Base-by-base conservation (phyloP, 2,329 filamentous ascomycete species). In the Calonectria honghensis region DNA sequence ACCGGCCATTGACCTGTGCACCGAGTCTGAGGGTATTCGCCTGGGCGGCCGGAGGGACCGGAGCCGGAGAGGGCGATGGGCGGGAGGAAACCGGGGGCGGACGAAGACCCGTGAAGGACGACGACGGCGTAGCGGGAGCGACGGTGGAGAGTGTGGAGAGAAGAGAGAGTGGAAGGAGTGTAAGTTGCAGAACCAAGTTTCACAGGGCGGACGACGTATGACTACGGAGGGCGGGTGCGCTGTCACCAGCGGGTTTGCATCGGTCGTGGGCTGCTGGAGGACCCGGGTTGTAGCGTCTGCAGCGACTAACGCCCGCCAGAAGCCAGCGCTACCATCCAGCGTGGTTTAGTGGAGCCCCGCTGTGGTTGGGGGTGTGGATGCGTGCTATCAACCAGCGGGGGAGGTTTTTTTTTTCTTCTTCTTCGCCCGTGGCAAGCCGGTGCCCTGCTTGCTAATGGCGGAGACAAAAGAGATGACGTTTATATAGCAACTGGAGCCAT, bases 1-100 rank as follows among this genome's bases (percentile, higher is more conserved):
- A 84, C 87, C 86, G 88, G 87, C 88, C 90, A 92, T 92, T 89
- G 88, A 87, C 89, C 82, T 84, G 73, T 75, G 75, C 77, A 73
- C 73, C 54, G 70, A 75, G 75, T 54, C 68, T 66, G 73, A 63
- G 75, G 68, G 69, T 69, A 72, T 76, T 63, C 65, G 73, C 75
- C 73, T 75, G 65, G 64, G 54, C 66, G 31, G 71, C 68, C 67
- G 75, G 70, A 70, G 73, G 39, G 72, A 54, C 69, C 61, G 64
- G 67, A 72, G 71, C 73, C 68, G 68, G 32, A 48, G 65, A 64
- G 61, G 71, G 64, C 37, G 71, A 61, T 68, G 70, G 67, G 63
- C 39, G 45, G 54, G 72, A 75, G 68, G 57, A 72, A 63, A 50
- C 71, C 66, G 66, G 69, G 68, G 52, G 70, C 65, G 64, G 63